phyloP scores from a whole-genome alignment of 139 green algal genomes.

The Chlamydomonas urium region DNA sequence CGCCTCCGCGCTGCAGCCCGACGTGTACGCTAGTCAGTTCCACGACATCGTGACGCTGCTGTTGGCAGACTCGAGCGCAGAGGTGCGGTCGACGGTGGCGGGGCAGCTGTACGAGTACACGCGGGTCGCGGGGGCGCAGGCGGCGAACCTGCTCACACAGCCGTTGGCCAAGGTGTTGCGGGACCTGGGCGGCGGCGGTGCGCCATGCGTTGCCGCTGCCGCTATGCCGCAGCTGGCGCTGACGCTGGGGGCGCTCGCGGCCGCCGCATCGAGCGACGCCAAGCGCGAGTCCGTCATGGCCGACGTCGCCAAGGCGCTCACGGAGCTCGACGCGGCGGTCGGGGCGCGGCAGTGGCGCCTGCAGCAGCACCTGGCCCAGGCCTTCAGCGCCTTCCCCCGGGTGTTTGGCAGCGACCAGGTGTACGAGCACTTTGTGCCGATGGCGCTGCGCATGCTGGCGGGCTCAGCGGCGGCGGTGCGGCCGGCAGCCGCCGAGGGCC shows the following conservation, averaged over 20 bases:
- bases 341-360: slow-evolving; percentile 31
- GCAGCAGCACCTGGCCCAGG: slow-evolving; percentile 30
- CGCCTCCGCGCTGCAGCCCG: too few species aligned
- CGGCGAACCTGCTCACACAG: background rate
- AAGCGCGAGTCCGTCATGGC: slow-evolving; percentile 23
- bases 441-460: slow-evolving; percentile 40
- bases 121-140: background rate
- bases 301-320: slow-evolving; percentile 47
- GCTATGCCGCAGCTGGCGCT: background rate
- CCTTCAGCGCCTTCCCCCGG: slow-evolving; percentile 38
- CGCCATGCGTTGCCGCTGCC: background rate
- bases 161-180: background rate
- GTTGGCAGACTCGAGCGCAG: too few species aligned
- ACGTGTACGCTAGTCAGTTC: too few species aligned
- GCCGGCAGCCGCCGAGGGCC: slow-evolving; percentile 6
- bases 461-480: slow-evolving; percentile 39
- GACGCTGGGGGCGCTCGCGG: background rate
- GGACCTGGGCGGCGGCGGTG: too few species aligned
- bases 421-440: slow-evolving; percentile 44
- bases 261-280: slow-evolving; percentile 15
- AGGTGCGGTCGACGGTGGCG: background rate
- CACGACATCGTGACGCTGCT: too few species aligned
- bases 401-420: slow-evolving; percentile 36
- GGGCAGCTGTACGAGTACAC: background rate
- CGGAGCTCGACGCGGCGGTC: slow-evolving; percentile 35